Evolutionary conservation across 768 basidiomycete genomes (phyloP).

Genomic region (Lactarius sp.): DNA sequence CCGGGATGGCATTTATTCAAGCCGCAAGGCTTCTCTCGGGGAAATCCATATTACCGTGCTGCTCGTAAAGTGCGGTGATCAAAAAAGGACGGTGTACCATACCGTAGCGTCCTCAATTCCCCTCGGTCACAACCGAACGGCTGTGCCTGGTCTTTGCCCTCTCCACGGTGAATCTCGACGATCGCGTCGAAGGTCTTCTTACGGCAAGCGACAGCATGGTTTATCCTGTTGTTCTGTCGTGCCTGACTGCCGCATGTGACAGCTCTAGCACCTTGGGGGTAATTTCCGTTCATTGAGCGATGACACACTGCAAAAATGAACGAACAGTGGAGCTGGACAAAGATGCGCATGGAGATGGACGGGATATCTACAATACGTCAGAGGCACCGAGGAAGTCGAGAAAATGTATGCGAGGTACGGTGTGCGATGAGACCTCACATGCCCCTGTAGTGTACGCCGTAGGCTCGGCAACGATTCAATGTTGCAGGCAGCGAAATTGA

Average conservation of each 20-base stretch:
- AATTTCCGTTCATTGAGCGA: background rate
- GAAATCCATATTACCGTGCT: background rate
- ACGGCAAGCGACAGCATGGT: no score
- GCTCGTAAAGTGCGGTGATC: background rate
- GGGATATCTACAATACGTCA: constrained; percentile 1
- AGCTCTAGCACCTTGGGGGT: no score
- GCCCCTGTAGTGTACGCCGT: background rate
- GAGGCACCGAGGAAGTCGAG: background rate
- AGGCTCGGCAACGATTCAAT: background rate
- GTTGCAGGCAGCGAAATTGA: background rate
- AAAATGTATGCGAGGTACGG: background rate
- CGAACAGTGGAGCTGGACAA: background rate
- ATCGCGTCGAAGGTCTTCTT: no score
- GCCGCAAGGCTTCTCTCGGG: background rate
- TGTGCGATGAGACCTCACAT: background rate
- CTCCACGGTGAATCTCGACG: no score
- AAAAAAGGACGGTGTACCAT: background rate
- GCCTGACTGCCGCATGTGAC: no score
- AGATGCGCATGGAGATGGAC: background rate
- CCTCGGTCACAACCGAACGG: no score
- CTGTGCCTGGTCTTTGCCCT: no score
- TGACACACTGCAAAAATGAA: background rate
- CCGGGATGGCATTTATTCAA: background rate
- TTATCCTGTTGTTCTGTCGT: no score
- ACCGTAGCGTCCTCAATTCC: no score